A percentile compares a stretch with the other conserved stretches of the same genome.
phyloP scores from a whole-genome alignment of 495 filamentous ascomycete species.

The Penicillium ucsense region DNA sequence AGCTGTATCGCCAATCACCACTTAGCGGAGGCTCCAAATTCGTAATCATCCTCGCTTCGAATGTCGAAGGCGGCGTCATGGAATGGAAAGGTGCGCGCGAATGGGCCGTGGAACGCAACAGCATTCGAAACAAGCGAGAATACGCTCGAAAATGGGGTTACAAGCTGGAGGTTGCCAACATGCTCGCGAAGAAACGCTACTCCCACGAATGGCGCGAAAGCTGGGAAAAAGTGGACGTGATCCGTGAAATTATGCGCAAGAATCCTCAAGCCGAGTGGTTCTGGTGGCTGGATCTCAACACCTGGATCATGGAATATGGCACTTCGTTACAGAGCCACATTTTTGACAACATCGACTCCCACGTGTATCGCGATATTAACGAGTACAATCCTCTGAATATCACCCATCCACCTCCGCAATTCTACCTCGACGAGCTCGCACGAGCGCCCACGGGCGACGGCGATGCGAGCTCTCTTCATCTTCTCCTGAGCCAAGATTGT shows the following conservation, averaged over 20 bases:
- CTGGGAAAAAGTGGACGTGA: slow-evolving; percentile 97
- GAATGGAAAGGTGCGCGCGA: slow-evolving; percentile 96
- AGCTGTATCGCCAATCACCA: slow-evolving; percentile 44
- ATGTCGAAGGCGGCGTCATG: slow-evolving; percentile 95
- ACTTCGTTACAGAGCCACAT: slow-evolving; percentile 86
- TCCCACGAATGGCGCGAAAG: slow-evolving; percentile 98
- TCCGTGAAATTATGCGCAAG: slow-evolving; percentile 83
- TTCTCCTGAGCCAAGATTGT: slow-evolving; percentile 90
- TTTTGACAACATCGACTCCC: slow-evolving; percentile 65
- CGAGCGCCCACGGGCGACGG: slow-evolving; percentile 67
- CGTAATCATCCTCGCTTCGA: slow-evolving; percentile 89
- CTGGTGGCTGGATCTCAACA: slow-evolving; percentile 98
- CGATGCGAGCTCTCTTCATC: slow-evolving; percentile 63
- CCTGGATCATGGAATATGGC: slow-evolving; percentile 93
- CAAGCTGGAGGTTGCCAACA: slow-evolving; percentile 90
- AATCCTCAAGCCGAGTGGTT: slow-evolving; percentile 98
- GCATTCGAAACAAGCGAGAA: slow-evolving; percentile 83
- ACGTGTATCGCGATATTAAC: slow-evolving; percentile 94
- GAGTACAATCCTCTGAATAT: slow-evolving; percentile 93
- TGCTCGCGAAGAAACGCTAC: slow-evolving; percentile 97
- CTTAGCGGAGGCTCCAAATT: slow-evolving; percentile 82
- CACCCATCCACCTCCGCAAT: slow-evolving; percentile 61
- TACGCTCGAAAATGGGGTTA: slow-evolving; percentile 90
- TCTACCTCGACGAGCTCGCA: slow-evolving; percentile 64
- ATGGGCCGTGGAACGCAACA: slow-evolving; percentile 97